phyloP scores from a whole-genome alignment of 2,329 filamentous ascomycete species.

The Taxawa tesnikishii region DNA sequence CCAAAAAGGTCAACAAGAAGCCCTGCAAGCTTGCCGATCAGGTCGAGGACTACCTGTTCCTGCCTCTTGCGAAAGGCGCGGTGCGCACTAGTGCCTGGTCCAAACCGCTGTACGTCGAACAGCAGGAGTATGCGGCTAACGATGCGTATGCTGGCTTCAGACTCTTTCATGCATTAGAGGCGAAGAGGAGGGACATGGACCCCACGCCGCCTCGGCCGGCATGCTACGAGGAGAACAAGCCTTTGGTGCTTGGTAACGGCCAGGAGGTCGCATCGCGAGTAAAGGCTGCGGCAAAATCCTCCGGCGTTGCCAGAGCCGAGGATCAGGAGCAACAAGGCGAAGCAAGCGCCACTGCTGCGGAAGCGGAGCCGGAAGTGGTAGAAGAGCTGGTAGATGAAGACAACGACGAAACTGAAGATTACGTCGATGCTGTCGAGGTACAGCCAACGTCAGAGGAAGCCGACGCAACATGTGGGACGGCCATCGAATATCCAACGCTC shows the following conservation, averaged over 20 bases:
- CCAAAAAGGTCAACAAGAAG: slow-evolving; percentile 50
- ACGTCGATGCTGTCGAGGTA: background rate
- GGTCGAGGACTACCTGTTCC: slow-evolving; percentile 55
- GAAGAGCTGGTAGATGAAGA: slow-evolving; percentile 1
- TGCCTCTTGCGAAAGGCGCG: slow-evolving; percentile 65
- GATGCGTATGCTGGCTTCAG: slow-evolving; percentile 73
- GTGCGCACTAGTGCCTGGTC: slow-evolving; percentile 71
- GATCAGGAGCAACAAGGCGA: background rate
- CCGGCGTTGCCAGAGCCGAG: background rate
- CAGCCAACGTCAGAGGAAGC: background rate
- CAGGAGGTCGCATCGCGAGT: slow-evolving; percentile 9
- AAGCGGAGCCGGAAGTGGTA: slow-evolving; percentile 1
- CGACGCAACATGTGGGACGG: background rate
- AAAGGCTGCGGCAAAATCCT: background rate
- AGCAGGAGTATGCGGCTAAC: slow-evolving; percentile 64
- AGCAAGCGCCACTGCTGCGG: background rate
- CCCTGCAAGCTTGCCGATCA: slow-evolving; percentile 56
- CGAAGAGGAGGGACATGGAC: slow-evolving; percentile 50
- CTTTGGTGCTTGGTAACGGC: slow-evolving; percentile 46
- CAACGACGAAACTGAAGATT: slow-evolving; percentile 2
- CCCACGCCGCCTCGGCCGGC: slow-evolving; percentile 61
- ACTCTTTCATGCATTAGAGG: slow-evolving; percentile 60
- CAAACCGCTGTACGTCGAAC: slow-evolving; percentile 44
- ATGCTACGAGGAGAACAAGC: slow-evolving; percentile 52
- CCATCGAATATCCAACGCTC: background rate